Conservation (phyloP, 345 rosid species). For the Toxicodendron radicans region DNA sequence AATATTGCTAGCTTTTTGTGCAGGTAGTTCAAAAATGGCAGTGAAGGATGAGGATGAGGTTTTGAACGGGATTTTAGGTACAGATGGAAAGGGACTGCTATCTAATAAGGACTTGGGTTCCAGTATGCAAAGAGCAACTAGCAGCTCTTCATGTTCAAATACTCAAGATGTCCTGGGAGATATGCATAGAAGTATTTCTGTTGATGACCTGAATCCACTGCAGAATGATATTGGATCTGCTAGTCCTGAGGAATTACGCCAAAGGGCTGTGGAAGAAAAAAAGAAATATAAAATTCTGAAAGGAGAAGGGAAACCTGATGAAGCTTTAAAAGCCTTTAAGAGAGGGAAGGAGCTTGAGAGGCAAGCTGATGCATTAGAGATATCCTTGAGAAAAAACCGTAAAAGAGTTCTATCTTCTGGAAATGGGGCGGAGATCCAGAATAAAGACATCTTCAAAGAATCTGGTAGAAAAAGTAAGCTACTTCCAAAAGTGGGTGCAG, state of each 20-base stretch:
- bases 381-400: constrained; percentile 53
- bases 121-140: constrained; percentile 36
- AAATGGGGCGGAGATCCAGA: constrained; percentile 34
- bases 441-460: constrained; percentile 42
- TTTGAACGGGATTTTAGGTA: constrained; percentile 65
- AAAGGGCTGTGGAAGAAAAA: constrained; percentile 73
- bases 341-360: constrained; percentile 96
- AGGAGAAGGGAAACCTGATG: constrained; percentile 79
- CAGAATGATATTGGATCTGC: constrained; percentile 33
- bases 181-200: constrained; percentile 24
- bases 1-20: constrained; percentile 14
- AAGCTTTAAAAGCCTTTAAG: constrained; percentile 85
- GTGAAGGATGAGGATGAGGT: constrained; percentile 62
- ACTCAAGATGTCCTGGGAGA: constrained; percentile 36
- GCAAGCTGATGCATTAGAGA: constrained; percentile 75
- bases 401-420: constrained; percentile 44
- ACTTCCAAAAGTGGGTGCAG: constrained; percentile 37
- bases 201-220: constrained; percentile 27
- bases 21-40: constrained; percentile 51
- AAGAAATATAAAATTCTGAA: constrained; percentile 66
- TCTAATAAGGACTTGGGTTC: constrained; percentile 30
- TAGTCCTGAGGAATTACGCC: constrained; percentile 71
- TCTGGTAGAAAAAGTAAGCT: constrained; percentile 45
- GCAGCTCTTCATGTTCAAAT: constrained; percentile 39
- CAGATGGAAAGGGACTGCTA: constrained; percentile 44